A percentile compares a stretch with the other conserved stretches of the same genome.
phyloP scores from a whole-genome alignment of 257 asterid species.

The Solanum paucissectum region DNA sequence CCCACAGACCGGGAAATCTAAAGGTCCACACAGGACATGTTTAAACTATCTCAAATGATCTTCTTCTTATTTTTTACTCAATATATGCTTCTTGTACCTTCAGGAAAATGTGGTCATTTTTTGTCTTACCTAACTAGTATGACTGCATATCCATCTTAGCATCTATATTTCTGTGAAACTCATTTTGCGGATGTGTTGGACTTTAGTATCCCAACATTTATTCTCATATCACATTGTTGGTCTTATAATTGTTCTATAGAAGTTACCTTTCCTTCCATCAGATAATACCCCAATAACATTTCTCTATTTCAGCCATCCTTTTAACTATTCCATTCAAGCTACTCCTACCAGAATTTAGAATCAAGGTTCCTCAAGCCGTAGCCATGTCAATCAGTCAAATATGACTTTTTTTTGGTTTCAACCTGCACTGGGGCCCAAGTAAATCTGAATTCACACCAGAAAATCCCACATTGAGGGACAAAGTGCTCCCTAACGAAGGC shows the following conservation, averaged over 20 bases:
- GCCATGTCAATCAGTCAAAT: neutral
- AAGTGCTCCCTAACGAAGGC: neutral
- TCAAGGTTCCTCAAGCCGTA: neutral
- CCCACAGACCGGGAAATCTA: neutral
- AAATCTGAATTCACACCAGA: neutral
- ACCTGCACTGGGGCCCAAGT: neutral
- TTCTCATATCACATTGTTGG: neutral
- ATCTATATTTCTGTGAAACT: neutral
- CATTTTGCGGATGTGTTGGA: neutral
- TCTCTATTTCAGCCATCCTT: neutral
- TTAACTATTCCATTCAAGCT: neutral
- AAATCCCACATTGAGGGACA: neutral
- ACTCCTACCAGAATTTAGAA: neutral
- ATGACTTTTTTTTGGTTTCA: neutral
- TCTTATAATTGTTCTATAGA: neutral
- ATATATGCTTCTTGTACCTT: neutral
- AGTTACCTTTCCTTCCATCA: neutral
- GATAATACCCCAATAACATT: neutral
- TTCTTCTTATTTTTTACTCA: neutral
- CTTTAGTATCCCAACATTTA: neutral
- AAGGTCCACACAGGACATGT: neutral
- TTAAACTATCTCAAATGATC: neutral
- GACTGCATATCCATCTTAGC: no score
- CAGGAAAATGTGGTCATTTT: neutral
- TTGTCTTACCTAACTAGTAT: neutral